Conservation (phyloP, 2,329 filamentous ascomycete genomes). For the Cordyceps javanica region DNA sequence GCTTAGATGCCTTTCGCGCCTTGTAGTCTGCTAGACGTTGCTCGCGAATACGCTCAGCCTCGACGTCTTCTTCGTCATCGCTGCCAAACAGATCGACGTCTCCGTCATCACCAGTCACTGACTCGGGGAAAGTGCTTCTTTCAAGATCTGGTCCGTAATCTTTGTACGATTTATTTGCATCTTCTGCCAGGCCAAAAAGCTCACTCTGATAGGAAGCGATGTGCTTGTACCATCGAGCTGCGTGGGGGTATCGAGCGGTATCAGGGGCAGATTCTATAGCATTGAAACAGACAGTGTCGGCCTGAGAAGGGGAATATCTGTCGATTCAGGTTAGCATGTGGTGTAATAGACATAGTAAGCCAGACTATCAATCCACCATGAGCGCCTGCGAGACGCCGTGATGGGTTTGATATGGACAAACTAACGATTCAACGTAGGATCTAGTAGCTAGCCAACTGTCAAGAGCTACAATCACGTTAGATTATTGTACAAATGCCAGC, state of each 20-base stretch:
- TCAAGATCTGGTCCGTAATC: conserved; percentile 42
- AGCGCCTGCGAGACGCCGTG: neutral
- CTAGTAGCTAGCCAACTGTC: conserved; percentile 68
- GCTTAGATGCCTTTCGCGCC: conserved; percentile 93
- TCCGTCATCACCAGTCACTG: conserved; percentile 50
- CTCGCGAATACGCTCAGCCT: conserved; percentile 77
- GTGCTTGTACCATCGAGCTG: conserved; percentile 98
- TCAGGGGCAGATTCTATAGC: conserved; percentile 70
- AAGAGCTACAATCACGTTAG: conserved; percentile 44
- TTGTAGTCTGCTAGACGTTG: conserved; percentile 89
- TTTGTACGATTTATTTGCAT: conserved; percentile 68
- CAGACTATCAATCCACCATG: neutral
- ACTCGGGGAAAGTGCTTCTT: neutral
- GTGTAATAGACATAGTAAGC: neutral
- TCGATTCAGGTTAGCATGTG: neutral
- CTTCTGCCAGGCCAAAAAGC: conserved; percentile 56
- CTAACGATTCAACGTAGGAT: conserved; percentile 79
- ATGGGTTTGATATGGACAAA: conserved; percentile 20
- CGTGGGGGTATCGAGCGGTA: conserved; percentile 83
- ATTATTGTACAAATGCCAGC: neutral
- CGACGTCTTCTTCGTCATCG: conserved; percentile 88
- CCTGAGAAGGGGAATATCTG: conserved; percentile 70
- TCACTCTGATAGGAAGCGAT: conserved; percentile 87
- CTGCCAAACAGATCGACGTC: conserved; percentile 91
- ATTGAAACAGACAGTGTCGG: conserved; percentile 94